Percentiles rank a stretch among this genome's conserved stretches.
Evolutionary conservation across 2,329 filamentous ascomycete species (phyloP).

Genomic region (Phyllosticta citrichinensis): DNA sequence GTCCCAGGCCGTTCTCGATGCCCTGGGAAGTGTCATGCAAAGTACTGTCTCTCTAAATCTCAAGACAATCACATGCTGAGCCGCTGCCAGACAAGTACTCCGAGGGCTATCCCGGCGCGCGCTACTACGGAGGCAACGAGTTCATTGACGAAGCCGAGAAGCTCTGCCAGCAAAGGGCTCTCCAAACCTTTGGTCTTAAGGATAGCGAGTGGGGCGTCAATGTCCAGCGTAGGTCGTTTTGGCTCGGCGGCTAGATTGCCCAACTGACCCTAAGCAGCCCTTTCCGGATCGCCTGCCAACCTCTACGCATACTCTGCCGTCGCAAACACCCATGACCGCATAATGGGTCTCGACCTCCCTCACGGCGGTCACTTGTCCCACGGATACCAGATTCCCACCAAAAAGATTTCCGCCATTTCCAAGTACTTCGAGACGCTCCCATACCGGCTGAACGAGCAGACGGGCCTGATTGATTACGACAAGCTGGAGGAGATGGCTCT

Average conservation of each 20-base stretch:
- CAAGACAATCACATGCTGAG: slow-evolving; percentile 37
- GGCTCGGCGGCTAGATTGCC: background rate
- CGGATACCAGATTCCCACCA: slow-evolving; percentile 87
- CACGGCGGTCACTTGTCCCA: slow-evolving; percentile 95
- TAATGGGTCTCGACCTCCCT: slow-evolving; percentile 94
- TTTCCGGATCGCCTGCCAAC: slow-evolving; percentile 70
- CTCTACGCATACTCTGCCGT: slow-evolving; percentile 85
- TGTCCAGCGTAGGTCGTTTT: slow-evolving; percentile 59
- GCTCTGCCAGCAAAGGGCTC: slow-evolving; percentile 87
- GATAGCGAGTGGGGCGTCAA: slow-evolving; percentile 94
- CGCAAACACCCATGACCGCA: slow-evolving; percentile 81
- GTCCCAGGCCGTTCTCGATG: slow-evolving; percentile 95
- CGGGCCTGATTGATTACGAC: slow-evolving; percentile 96
- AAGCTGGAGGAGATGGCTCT: slow-evolving; percentile 79
- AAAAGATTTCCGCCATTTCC: slow-evolving; percentile 82
- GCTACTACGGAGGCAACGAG: slow-evolving; percentile 99
- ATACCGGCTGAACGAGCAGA: slow-evolving; percentile 81
- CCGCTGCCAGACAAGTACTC: slow-evolving; percentile 78
- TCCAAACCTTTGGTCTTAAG: slow-evolving; percentile 83
- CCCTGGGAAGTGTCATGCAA: slow-evolving; percentile 56
- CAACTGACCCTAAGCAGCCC: slow-evolving; percentile 39
- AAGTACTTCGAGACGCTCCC: slow-evolving; percentile 99
- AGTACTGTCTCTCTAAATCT: slow-evolving; percentile 51
- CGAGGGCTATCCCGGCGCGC: slow-evolving; percentile 93
- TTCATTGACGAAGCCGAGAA: slow-evolving; percentile 95